These are phyloP conservation scores for Hsuehochloa calcarea DNA, from an alignment of 176 grass and related monocot genomes.

Conservation along the genomic window DNA sequence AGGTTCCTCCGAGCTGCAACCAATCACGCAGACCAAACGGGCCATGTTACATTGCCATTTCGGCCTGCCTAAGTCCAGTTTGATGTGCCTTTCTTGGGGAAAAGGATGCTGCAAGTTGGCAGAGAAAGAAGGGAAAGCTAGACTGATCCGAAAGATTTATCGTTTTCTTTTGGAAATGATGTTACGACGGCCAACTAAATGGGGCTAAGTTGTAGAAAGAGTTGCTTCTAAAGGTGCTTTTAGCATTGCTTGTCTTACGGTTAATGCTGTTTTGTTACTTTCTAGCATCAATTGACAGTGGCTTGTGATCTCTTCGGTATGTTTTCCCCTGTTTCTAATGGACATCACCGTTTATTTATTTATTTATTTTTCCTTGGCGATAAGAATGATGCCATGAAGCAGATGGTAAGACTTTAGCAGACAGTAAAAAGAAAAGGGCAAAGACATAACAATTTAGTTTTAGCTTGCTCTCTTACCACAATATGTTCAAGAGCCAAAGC, in stretches of 20 bases:
- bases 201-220: background rate
- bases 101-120: background rate
- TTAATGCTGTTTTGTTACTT: background rate
- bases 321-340: no score
- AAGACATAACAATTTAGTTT: background rate
- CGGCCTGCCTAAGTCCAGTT: background rate
- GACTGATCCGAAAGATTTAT: background rate
- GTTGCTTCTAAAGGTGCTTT: constrained; percentile 14
- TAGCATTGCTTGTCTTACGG: background rate
- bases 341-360: no score
- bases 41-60: background rate
- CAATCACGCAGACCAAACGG: background rate
- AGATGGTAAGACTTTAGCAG: background rate
- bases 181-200: background rate
- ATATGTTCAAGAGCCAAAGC: background rate
- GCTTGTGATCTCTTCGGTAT: background rate
- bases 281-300: background rate
- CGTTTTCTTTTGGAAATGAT: background rate
- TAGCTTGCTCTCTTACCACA: background rate
- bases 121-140: background rate
- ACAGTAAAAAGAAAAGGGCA: background rate
- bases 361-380: background rate
- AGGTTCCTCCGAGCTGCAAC: constrained; percentile 60
- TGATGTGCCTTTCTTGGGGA: background rate
- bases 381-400: background rate